A percentile compares a stretch with the other conserved stretches of the same genome.
Evolutionary conservation across 1,284 basidiomycete species (phyloP).

Genomic region (Ceratobasidium papillatum): DNA sequence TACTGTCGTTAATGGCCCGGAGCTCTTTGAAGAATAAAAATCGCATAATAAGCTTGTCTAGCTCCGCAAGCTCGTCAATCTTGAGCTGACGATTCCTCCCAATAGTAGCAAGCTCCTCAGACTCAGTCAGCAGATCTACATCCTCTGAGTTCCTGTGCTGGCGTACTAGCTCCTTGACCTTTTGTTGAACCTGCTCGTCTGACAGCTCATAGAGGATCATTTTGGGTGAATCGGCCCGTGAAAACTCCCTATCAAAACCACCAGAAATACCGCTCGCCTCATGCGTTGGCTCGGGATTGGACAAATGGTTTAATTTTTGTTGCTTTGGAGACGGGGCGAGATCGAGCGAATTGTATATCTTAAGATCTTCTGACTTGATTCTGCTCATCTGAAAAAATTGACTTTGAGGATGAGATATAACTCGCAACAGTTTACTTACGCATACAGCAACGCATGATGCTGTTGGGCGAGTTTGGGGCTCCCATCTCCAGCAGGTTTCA

Average conservation of each 20-base stretch:
- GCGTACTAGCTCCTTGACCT: conserved; percentile 2
- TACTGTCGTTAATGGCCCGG: conserved; percentile 65
- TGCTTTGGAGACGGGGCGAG: conserved; percentile 58
- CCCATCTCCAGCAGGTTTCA: not conserved
- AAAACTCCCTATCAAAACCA: conserved; percentile 76
- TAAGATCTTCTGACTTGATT: too few species aligned
- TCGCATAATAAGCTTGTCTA: conserved; percentile 78
- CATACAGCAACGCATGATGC: not conserved
- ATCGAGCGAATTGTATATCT: too few species aligned
- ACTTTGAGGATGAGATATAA: too few species aligned
- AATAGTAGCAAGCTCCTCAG: conserved; percentile 36
- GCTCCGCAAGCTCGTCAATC: conserved; percentile 74
- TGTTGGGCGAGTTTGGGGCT: not conserved
- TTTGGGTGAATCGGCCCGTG: conserved; percentile 82
- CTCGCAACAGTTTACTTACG: too few species aligned
- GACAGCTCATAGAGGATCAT: conserved; percentile 66
- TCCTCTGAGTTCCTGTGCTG: conserved; percentile 34
- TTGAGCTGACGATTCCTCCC: conserved; percentile 53
- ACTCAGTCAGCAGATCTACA: conserved; percentile 5
- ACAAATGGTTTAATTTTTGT: conserved; percentile 65
- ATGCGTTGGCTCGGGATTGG: conserved; percentile 62
- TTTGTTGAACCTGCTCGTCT: conserved; percentile 64
- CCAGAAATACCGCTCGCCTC: conserved; percentile 73
- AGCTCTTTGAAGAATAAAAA: conserved; percentile 76
- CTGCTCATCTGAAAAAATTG: too few species aligned